Evolutionary conservation across 441 rosid genomes (phyloP).

Genomic region (Breynia disticha): DNA sequence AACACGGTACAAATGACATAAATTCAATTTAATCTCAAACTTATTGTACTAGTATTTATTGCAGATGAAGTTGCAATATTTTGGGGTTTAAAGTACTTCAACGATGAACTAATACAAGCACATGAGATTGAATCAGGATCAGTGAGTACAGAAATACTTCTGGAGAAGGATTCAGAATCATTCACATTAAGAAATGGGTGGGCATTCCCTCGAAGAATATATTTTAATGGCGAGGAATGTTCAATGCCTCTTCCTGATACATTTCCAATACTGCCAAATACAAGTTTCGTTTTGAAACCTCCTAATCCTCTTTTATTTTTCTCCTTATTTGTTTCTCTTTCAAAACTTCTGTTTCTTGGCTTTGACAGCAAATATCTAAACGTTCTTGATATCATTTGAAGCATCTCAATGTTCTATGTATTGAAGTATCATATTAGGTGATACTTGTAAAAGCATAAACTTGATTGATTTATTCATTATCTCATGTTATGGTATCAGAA

Average conservation of each 20-base stretch:
- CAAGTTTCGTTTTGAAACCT: conserved; percentile 14
- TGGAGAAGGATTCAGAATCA: conserved; percentile 28
- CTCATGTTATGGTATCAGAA: too few species aligned
- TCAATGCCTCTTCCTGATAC: conserved; percentile 45
- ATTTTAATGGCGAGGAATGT: conserved; percentile 39
- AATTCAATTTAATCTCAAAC: too few species aligned
- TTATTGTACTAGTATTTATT: too few species aligned
- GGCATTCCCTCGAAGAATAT: conserved; percentile 38
- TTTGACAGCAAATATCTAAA: conserved; percentile 5
- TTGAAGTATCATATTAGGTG: too few species aligned
- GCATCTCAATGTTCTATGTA: too few species aligned
- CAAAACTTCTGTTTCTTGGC: neutral
- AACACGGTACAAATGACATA: too few species aligned
- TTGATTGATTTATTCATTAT: too few species aligned
- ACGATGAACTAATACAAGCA: conserved; percentile 29
- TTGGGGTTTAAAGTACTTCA: conserved; percentile 41
- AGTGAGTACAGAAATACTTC: conserved; percentile 39
- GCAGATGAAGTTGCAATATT: conserved; percentile 49
- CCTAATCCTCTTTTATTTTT: conserved; percentile 7
- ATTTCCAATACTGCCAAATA: conserved; percentile 41
- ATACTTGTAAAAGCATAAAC: too few species aligned
- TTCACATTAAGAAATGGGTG: conserved; percentile 45
- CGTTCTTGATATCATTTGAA: neutral
- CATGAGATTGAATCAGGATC: conserved; percentile 21
- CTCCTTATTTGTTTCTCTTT: conserved; percentile 11